A percentile compares a stretch with the other conserved stretches of the same genome.
Evolutionary conservation across 2,329 filamentous ascomycete species (phyloP).

Genomic region (Clarireedia hainanense): DNA sequence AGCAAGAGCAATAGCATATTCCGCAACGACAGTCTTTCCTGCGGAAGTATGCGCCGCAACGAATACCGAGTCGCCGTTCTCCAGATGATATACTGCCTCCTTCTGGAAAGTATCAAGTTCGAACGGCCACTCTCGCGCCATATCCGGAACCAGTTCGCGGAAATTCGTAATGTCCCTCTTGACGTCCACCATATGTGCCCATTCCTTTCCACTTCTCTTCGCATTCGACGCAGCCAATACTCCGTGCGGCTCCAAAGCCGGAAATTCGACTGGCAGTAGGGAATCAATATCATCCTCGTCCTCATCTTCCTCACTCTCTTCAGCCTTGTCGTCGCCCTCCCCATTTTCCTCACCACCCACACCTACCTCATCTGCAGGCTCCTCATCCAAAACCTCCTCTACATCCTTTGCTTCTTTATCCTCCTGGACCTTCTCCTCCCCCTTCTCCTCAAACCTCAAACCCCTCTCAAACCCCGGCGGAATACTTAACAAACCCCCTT

Average conservation of each 20-base stretch:
- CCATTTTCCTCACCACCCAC: conserved; percentile 26
- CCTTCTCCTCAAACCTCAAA: conserved; percentile 59
- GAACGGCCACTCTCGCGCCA: conserved; percentile 94
- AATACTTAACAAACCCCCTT: conserved; percentile 70
- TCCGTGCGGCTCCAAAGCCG: conserved; percentile 78
- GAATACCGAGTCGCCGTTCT: conserved; percentile 94
- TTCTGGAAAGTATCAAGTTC: conserved; percentile 98
- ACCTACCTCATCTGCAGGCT: conserved; percentile 19
- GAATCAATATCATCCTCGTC: conserved; percentile 70
- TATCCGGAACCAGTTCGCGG: conserved; percentile 83
- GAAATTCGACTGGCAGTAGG: conserved; percentile 85
- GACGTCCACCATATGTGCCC: conserved; percentile 98
- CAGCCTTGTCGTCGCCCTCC: conserved; percentile 27
- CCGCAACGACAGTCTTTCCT: conserved; percentile 95
- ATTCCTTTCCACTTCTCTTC: conserved; percentile 74
- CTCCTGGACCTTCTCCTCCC: conserved; percentile 50
- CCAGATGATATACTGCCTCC: conserved; percentile 94
- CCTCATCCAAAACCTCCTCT: conserved; percentile 5
- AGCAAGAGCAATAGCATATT: conserved; percentile 93
- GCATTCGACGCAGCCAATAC: conserved; percentile 62
- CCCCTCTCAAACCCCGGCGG: conserved; percentile 79
- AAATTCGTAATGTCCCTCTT: conserved; percentile 93
- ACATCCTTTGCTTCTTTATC: conserved; percentile 37
- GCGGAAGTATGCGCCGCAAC: conserved; percentile 96
- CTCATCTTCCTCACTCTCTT: conserved; percentile 39